Evolutionary conservation across 1,139 yeast genomes (phyloP), one percentile per base, ranked within the genome.

Genomic region (Scheffersomyces lignicola): DNA sequence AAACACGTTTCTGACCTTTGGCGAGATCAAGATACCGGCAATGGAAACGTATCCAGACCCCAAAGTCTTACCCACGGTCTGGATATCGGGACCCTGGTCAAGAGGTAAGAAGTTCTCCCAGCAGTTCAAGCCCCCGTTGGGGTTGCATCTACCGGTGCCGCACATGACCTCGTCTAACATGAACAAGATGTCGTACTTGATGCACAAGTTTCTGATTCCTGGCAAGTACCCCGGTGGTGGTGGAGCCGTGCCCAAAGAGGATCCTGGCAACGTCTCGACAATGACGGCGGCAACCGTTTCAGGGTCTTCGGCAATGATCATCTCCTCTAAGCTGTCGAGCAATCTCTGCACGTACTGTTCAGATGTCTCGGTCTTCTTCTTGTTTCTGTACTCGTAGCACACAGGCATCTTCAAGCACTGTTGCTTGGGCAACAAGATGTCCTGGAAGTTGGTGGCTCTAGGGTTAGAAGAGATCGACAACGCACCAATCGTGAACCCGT

Each of bases 161-260:
- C 82, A 78, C 83, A 78, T 78, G 31, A 78, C 83, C 57, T 78
- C 84, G 51, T 78, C 84, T 40, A 76, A 59, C 62, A 73, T 68
- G 55, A 78, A 65, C 36, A 78, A 50, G 31, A 76, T 69, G 43
- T 79, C 83, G 44, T 78, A 76, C 54, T 78, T 79, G 59, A 72
- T 71, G 50, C 81, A 73, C 25, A 78, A 52, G 25, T 60, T 70
- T 46, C 78, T 65, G 25, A 73, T 54, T 10, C 82, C 83, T 36
- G 71, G 69, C 44, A 78, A 58, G 54, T 78, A 78, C 18, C 80
- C 79, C 44, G 76, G 73, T 35, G 78, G 66, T 35, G 83, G 81
- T 21, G 73, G 66, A 32, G 70, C 62, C 34, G 81, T 76, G 36
- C 83, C 83, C 32, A 76, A 57, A 3, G 82, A 69, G 15, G 80